Conservation (phyloP, 306 rosid genomes). For the Corylus avellana region DNA sequence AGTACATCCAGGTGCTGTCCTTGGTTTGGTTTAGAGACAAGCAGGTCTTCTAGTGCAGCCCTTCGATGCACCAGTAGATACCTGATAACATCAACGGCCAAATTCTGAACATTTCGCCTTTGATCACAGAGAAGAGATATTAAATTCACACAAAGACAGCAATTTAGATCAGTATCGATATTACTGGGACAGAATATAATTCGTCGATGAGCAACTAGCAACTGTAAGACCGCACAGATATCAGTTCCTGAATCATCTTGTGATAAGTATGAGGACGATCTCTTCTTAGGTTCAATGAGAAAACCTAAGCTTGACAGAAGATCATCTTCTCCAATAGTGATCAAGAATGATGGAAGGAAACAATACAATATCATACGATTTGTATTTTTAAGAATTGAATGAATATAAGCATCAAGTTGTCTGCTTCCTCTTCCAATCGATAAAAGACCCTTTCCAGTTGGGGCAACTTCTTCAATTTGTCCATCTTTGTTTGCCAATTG, state of each 20-base stretch:
- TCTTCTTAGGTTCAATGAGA: slow-evolving; percentile 69
- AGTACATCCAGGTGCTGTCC: slow-evolving; percentile 82
- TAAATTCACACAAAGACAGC: slow-evolving; percentile 91
- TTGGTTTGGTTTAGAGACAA: slow-evolving; percentile 85
- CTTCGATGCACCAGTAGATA: slow-evolving; percentile 95
- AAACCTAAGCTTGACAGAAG: slow-evolving; percentile 72
- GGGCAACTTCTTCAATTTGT: slow-evolving; percentile 92
- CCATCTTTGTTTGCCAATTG: slow-evolving; percentile 98
- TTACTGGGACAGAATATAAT: slow-evolving; percentile 95
- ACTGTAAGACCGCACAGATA: slow-evolving; percentile 79
- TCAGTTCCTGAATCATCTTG: slow-evolving; percentile 75
- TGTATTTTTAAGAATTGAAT: slow-evolving; percentile 90
- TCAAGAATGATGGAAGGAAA: slow-evolving; percentile 86
- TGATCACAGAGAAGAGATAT: slow-evolving; percentile 76
- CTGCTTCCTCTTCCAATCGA: slow-evolving; percentile 89
- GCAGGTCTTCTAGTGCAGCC: slow-evolving; percentile 84
- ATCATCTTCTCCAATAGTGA: slow-evolving; percentile 77
- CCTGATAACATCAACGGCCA: slow-evolving; percentile 85
- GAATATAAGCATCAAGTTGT: slow-evolving; percentile 94
- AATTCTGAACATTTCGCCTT: slow-evolving; percentile 74
- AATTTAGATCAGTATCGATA: slow-evolving; percentile 86
- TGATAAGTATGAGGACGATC: slow-evolving; percentile 39
- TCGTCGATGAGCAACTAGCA: slow-evolving; percentile 85
- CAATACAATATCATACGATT: slow-evolving; percentile 90
- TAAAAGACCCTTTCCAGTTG: slow-evolving; percentile 83